A percentile compares a stretch with the other conserved stretches of the same genome.
phyloP scores from a whole-genome alignment of 2,329 filamentous ascomycete genomes.

The Alternaria sp. region DNA sequence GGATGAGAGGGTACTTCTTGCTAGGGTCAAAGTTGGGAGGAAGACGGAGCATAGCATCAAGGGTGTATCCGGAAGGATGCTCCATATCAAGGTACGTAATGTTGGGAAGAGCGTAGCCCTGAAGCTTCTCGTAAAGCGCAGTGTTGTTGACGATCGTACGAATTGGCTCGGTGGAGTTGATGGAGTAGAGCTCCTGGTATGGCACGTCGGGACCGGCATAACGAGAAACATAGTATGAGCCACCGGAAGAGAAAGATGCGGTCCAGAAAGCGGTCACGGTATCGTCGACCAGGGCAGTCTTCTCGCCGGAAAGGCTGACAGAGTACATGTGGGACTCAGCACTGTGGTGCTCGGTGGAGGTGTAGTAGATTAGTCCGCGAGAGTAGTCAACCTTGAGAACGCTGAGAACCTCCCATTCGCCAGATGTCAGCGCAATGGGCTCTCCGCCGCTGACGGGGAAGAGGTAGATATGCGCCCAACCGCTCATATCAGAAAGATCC shows the following conservation, averaged over 20 bases:
- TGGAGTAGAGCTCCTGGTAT: constrained; percentile 70
- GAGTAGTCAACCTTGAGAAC: constrained; percentile 66
- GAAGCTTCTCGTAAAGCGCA: constrained; percentile 61
- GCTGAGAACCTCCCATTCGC: constrained; percentile 68
- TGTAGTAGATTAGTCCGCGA: constrained; percentile 66
- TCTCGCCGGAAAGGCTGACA: constrained; percentile 64
- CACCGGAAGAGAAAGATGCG: constrained; percentile 68
- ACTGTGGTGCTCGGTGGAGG: constrained; percentile 68
- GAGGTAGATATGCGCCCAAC: constrained; percentile 71
- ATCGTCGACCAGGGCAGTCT: constrained; percentile 68
- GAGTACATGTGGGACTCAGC: constrained; percentile 73
- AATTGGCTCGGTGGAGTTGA: constrained; percentile 62
- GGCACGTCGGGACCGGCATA: constrained; percentile 72
- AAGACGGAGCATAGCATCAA: constrained; percentile 70
- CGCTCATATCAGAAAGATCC: constrained; percentile 69
- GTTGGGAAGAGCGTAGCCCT: constrained; percentile 67
- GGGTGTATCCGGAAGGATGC: constrained; percentile 65
- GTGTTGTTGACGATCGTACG: constrained; percentile 67
- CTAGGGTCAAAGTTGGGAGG: constrained; percentile 67
- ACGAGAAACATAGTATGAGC: constrained; percentile 69
- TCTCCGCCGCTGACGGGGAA: constrained; percentile 64
- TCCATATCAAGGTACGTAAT: constrained; percentile 68
- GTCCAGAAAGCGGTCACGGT: constrained; percentile 64
- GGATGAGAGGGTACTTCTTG: constrained; percentile 70
- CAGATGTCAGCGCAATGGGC: constrained; percentile 65